Evolutionary conservation across 148 eudicot species (phyloP).

Genomic region (Pouteria glomerata): DNA sequence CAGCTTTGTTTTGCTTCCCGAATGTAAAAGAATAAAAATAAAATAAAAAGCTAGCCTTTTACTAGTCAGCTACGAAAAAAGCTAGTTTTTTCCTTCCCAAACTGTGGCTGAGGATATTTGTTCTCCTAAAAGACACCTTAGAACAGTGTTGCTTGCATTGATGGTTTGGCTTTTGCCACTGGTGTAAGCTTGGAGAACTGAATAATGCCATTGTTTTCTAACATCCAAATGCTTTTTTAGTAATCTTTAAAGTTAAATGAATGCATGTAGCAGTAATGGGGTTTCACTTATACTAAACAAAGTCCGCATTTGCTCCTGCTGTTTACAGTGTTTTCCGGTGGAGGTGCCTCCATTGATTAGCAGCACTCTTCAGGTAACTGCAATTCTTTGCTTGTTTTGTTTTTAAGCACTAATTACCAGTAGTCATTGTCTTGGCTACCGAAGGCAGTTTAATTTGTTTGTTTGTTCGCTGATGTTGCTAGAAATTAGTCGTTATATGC

Average conservation of each 20-base stretch:
- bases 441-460: slow-evolving; percentile 7
- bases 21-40: too few relatives aligned
- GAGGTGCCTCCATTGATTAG: slow-evolving; percentile 87
- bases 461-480: slow-evolving; percentile 21
- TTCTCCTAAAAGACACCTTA: neutral
- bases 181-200: neutral
- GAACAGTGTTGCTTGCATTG: neutral
- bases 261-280: neutral
- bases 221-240: neutral
- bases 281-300: neutral
- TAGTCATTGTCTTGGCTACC: slow-evolving; percentile 3
- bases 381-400: slow-evolving; percentile 1
- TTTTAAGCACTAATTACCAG: neutral
- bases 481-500: slow-evolving; percentile 83
- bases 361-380: slow-evolving; percentile 75
- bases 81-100: too few relatives aligned
- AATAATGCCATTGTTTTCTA: neutral
- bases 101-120: neutral
- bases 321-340: slow-evolving; percentile 77
- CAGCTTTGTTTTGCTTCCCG: too few relatives aligned
- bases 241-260: neutral
- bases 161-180: neutral
- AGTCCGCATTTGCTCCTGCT: slow-evolving; percentile 7
- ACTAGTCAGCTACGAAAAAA: too few relatives aligned
- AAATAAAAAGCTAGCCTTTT: too few relatives aligned